A percentile compares a stretch with the other conserved stretches of the same genome.
phyloP scores from a whole-genome alignment of 164 flowering plant species.

The Vitis rupestris region DNA sequence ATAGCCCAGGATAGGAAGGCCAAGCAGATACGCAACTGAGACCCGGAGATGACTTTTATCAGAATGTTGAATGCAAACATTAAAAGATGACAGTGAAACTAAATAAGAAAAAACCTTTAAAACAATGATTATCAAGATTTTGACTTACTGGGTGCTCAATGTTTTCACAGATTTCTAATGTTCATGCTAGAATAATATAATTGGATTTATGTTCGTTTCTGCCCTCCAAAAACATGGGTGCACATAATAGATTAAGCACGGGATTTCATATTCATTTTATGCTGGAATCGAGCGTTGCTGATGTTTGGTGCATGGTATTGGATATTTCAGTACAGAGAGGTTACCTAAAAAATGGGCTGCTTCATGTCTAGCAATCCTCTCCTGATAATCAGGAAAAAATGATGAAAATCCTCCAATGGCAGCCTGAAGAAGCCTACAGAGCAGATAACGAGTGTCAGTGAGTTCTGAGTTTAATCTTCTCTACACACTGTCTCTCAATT shows the following conservation, averaged over 20 bases:
- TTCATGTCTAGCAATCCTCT: slow-evolving; percentile 89
- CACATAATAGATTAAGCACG: no score
- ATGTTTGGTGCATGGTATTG: no score
- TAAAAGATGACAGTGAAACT: neutral
- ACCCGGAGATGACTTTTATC: neutral
- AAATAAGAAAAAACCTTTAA: neutral
- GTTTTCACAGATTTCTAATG: no score
- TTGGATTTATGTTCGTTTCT: no score
- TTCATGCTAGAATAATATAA: no score
- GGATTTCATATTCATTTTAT: no score
- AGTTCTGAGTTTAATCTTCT: no score
- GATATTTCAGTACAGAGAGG: neutral
- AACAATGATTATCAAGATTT: no score
- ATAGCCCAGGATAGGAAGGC: slow-evolving; percentile 86
- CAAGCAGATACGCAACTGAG: slow-evolving; percentile 84
- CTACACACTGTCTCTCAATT: neutral
- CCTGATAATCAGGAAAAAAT: slow-evolving; percentile 88
- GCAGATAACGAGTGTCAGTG: slow-evolving; percentile 8
- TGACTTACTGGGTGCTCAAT: no score
- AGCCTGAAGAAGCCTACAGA: slow-evolving; percentile 90
- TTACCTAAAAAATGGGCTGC: slow-evolving; percentile 94
- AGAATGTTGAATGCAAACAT: neutral
- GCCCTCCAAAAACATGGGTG: no score
- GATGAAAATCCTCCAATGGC: slow-evolving; percentile 82
- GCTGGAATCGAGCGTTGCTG: no score